Percentiles rank a stretch among this genome's conserved stretches.
Evolutionary conservation across 768 basidiomycete genomes (phyloP).

Genomic region (Boletus sensibilis): DNA sequence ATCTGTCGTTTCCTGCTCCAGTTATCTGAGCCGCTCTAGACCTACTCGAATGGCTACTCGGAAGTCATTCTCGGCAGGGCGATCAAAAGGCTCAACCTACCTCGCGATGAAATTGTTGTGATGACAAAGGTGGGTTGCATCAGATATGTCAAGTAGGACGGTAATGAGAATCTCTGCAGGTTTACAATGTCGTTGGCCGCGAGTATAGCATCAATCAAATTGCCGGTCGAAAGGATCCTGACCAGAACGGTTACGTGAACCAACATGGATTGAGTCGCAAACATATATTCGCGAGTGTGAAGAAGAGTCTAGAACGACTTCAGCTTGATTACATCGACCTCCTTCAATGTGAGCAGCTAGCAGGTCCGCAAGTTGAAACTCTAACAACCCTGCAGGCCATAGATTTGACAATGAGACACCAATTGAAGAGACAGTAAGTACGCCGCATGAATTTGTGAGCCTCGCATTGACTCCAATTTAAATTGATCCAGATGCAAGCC

Average conservation of each 20-base stretch:
- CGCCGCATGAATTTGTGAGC: neutral
- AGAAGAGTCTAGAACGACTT: conserved; percentile 41
- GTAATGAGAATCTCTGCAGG: conserved; percentile 19
- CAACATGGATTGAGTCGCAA: conserved; percentile 47
- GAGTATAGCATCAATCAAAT: conserved; percentile 15
- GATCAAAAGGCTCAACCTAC: conserved; percentile 62
- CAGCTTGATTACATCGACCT: conserved; percentile 58
- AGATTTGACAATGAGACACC: conserved; percentile 53
- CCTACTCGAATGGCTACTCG: conserved; percentile 64
- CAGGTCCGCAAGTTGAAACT: neutral
- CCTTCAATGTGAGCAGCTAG: conserved; percentile 42
- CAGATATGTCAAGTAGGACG: neutral
- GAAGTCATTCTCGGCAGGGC: conserved; percentile 71
- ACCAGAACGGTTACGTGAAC: conserved; percentile 47
- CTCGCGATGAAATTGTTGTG: conserved; percentile 75
- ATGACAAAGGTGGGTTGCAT: conserved; percentile 59
- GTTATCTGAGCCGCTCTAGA: conserved; percentile 31
- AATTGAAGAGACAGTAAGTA: conserved; percentile 42
- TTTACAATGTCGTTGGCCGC: conserved; percentile 41
- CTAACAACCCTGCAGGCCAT: conserved; percentile 34
- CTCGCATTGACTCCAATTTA: neutral
- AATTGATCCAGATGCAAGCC: conserved; percentile 40
- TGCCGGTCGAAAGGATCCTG: conserved; percentile 26
- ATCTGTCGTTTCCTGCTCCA: neutral
- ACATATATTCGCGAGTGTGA: conserved; percentile 60